Conservation (phyloP, 1,139 yeast species). For the Geotrichum reessii region DNA sequence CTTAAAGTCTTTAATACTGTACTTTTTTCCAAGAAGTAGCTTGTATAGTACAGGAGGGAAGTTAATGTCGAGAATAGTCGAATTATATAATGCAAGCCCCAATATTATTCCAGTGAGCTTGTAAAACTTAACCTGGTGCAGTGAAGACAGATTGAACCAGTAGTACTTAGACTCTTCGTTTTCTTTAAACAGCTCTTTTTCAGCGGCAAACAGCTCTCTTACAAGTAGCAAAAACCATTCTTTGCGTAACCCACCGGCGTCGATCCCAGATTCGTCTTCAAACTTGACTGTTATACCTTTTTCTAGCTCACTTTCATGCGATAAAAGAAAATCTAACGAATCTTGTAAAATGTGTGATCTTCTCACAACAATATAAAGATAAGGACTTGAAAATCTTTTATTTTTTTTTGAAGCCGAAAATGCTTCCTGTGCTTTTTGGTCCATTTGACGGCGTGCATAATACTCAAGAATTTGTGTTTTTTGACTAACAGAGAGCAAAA, state of each 20-base stretch:
- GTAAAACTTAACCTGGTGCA: conserved; percentile 48
- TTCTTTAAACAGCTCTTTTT: conserved; percentile 41
- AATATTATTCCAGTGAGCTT: conserved; percentile 76
- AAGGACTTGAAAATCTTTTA: conserved; percentile 56
- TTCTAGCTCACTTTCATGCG: conserved; percentile 56
- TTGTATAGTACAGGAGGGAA: conserved; percentile 77
- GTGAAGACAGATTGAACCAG: conserved; percentile 58
- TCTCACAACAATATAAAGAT: conserved; percentile 61
- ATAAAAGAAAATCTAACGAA: conserved; percentile 60
- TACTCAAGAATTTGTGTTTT: conserved; percentile 75
- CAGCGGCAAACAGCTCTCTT: conserved; percentile 61
- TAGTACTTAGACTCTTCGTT: conserved; percentile 64
- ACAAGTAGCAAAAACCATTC: conserved; percentile 85
- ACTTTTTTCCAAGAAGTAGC: conserved; percentile 54
- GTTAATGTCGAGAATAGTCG: conserved; percentile 73
- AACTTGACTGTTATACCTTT: conserved; percentile 76
- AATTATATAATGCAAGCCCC: conserved; percentile 87
- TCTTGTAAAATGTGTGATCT: conserved; percentile 66
- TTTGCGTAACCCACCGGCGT: conserved; percentile 88
- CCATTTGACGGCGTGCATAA: conserved; percentile 81
- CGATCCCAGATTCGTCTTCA: conserved; percentile 82
- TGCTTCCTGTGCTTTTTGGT: conserved; percentile 82
- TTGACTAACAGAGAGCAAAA: conserved; percentile 70
- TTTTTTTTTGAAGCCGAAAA: conserved; percentile 68
- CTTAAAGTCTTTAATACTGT: conserved; percentile 57